These are phyloP conservation scores for Mortierella sp. DNA, from an alignment of 371 early-diverging fungal genomes.

Conservation along the genomic window DNA sequence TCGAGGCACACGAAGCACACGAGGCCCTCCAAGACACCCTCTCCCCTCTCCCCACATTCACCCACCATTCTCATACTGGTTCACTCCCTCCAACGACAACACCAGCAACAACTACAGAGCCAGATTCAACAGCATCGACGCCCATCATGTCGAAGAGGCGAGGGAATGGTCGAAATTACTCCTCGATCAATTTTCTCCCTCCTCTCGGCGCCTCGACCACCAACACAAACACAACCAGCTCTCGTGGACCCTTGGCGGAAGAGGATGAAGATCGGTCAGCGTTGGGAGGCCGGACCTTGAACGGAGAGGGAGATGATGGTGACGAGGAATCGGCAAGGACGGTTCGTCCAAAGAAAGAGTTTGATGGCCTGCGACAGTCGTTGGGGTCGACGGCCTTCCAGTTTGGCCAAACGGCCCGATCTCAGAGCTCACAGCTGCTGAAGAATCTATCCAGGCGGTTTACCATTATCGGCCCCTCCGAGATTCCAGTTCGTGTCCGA, in stretches of 20 bases:
- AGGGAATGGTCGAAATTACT: constrained; percentile 39
- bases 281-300: constrained; percentile 14
- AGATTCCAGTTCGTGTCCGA: constrained; percentile 17
- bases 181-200: constrained; percentile 29
- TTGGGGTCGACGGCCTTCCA: constrained; percentile 12
- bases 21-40: not conserved
- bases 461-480: constrained; percentile 24
- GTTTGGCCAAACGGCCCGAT: constrained; percentile 29
- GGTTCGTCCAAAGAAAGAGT: not conserved
- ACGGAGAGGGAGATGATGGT: not conserved
- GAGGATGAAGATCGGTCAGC: constrained; percentile 29
- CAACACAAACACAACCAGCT: not conserved
- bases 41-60: not conserved
- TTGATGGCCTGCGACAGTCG: constrained; percentile 8
- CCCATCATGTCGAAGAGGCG: constrained; percentile 38
- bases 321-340: not conserved
- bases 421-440: constrained; percentile 24
- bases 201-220: not conserved
- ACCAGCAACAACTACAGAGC: not conserved
- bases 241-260: not conserved
- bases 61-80: not conserved
- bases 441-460: constrained; percentile 33
- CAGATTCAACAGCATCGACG: constrained; percentile 19
- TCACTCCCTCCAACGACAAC: constrained; percentile 2
- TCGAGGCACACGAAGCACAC: not conserved